Percentiles rank a stretch among this genome's conserved stretches.
phyloP scores from a whole-genome alignment of 1,139 yeast species.

The Suhomyces bokatorum region DNA sequence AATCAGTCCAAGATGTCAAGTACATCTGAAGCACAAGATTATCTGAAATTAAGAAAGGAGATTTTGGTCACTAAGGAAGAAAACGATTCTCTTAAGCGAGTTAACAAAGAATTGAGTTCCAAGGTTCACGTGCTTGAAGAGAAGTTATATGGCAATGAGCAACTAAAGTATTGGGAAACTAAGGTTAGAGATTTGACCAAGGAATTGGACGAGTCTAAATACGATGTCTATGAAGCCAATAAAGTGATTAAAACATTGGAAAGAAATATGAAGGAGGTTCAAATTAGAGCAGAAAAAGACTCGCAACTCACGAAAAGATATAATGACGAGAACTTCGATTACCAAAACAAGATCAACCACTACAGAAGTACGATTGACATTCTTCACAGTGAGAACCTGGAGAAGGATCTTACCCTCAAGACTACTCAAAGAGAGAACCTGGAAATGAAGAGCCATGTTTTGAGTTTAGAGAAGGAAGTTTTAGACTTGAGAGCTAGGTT shows the following conservation, averaged over 20 bases:
- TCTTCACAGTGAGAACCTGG: slow-evolving; percentile 42
- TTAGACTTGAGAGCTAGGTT: slow-evolving; percentile 55
- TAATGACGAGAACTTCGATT: slow-evolving; percentile 50
- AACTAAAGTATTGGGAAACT: slow-evolving; percentile 47
- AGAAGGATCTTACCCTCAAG: slow-evolving; percentile 39
- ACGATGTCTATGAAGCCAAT: slow-evolving; percentile 33
- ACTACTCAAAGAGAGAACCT: slow-evolving; percentile 38
- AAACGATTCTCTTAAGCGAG: slow-evolving; percentile 41
- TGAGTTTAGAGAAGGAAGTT: slow-evolving; percentile 64
- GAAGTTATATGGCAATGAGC: slow-evolving; percentile 47
- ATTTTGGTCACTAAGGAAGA: slow-evolving; percentile 43
- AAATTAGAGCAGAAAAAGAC: slow-evolving; percentile 40
- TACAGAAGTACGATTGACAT: slow-evolving; percentile 37
- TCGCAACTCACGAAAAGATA: slow-evolving; percentile 41
- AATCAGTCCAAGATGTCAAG: slow-evolving; percentile 36
- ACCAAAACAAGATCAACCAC: slow-evolving; percentile 43
- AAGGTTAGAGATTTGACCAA: slow-evolving; percentile 34
- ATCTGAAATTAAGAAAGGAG: slow-evolving; percentile 40
- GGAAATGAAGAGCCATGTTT: slow-evolving; percentile 54
- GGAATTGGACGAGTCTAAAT: slow-evolving; percentile 34
- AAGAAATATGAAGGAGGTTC: slow-evolving; percentile 37
- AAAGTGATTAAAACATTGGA: slow-evolving; percentile 35
- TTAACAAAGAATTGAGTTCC: slow-evolving; percentile 35
- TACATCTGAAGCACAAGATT: slow-evolving; percentile 36
- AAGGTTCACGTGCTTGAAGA: slow-evolving; percentile 41